phyloP scores from a whole-genome alignment of 495 filamentous ascomycete species.

The Talaromyces ruber region DNA sequence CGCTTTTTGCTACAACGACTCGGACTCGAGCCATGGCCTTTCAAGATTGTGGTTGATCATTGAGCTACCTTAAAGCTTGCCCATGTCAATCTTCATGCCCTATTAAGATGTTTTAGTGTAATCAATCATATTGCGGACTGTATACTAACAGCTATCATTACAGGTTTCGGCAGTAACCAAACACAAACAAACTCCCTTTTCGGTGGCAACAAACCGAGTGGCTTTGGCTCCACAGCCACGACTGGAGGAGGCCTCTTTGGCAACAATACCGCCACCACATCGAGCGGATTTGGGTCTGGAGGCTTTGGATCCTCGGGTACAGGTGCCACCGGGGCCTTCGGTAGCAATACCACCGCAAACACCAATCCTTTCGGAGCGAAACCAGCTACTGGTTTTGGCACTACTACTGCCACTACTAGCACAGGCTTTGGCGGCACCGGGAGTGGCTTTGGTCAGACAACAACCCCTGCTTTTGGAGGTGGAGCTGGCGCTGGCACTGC shows the following conservation, averaged over 20 bases:
- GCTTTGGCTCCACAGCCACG: slow-evolving; percentile 40
- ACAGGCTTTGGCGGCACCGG: slow-evolving; percentile 22
- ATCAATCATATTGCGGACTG: neutral
- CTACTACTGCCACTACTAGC: slow-evolving; percentile 17
- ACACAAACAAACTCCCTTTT: slow-evolving; percentile 30
- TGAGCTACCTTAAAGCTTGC: slow-evolving; percentile 2
- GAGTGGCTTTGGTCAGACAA: slow-evolving; percentile 20
- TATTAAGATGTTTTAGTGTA: neutral
- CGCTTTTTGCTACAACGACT: neutral
- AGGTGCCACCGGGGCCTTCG: slow-evolving; percentile 42
- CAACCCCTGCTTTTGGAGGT: slow-evolving; percentile 32
- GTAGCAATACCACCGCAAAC: slow-evolving; percentile 41
- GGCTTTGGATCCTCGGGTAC: slow-evolving; percentile 24
- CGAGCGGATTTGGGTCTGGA: slow-evolving; percentile 31
- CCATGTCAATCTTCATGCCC: slow-evolving; percentile 12
- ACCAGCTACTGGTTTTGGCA: slow-evolving; percentile 28
- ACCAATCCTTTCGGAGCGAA: slow-evolving; percentile 30
- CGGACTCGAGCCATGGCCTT: neutral
- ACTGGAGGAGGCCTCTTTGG: slow-evolving; percentile 44
- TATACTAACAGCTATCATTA: slow-evolving; percentile 12
- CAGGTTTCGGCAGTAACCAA: slow-evolving; percentile 30
- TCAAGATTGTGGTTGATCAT: neutral
- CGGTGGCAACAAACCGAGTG: slow-evolving; percentile 24
- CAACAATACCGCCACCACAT: slow-evolving; percentile 20
- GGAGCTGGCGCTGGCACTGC: slow-evolving; percentile 28